Evolutionary conservation across 257 asterid species (phyloP), one percentile per base, ranked within the genome.

Genomic region (Mentha longifolia): DNA sequence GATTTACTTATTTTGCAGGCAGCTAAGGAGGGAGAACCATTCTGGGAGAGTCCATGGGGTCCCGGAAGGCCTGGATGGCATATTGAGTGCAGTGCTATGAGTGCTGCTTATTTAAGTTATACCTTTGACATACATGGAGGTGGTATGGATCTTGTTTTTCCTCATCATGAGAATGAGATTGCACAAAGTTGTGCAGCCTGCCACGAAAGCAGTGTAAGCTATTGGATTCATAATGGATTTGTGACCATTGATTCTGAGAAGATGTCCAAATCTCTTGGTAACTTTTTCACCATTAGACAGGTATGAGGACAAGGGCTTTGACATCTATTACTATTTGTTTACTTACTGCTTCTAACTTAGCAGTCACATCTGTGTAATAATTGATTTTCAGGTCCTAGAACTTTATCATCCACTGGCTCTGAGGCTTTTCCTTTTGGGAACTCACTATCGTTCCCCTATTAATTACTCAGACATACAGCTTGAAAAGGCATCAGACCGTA

Each of bases 1-100:
- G 14, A 45, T 78, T 65, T 70, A 33, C 33, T 76, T 19, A 56
- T 45, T 71, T 75, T 77, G 76, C 90, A 94, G 99, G 86, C 97
- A n/a, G 96, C 97, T n/a, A 94, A 94, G 84, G 93, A 84, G 81
- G 96, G 98, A 64, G 99, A 91, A 72, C 99, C 97, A 49, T 91
- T 74, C 65, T 94, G 99, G 99, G 93, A 85, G 77, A 94, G 99
- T 82, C 99, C 99, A 4, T 94, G 98, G 98, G 98, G 98, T 72
- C 96, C 92, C 76, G 98, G 98, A 78, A 91, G 97, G 83, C 98
- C 98, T 70, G 99, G 98, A 77, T 94, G 99, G 98, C 99, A 94
- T 83, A 94, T 94, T 19, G 99, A 94, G 76, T 94, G 99, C 84
- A 94, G 99, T 79, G 99, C 98, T 50, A 94, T 91, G 99, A 94